A percentile compares a stretch with the other conserved stretches of the same genome.
phyloP scores from a whole-genome alignment of 2,329 filamentous ascomycete species.

The Cercospora sesami region DNA sequence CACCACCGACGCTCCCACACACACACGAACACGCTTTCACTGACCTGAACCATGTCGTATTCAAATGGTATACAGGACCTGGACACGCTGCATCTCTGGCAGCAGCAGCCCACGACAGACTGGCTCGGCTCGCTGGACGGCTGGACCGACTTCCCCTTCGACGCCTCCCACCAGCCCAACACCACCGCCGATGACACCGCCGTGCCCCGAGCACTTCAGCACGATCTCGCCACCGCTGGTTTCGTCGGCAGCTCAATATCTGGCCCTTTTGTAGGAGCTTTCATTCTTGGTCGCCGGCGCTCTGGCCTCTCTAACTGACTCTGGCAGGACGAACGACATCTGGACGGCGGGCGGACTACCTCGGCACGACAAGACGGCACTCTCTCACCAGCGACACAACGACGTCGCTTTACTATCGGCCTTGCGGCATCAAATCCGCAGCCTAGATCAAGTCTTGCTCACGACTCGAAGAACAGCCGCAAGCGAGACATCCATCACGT shows the following conservation, averaged over 20 bases:
- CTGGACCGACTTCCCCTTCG: conserved; percentile 1
- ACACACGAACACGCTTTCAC: neutral
- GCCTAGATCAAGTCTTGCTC: neutral
- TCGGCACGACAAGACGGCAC: neutral
- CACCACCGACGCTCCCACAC: neutral
- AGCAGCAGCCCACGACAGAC: neutral
- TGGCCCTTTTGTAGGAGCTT: conserved; percentile 28
- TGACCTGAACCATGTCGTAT: conserved; percentile 17
- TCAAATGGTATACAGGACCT: conserved; percentile 12
- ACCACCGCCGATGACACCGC: conserved; percentile 4
- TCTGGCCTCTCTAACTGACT: conserved; percentile 26
- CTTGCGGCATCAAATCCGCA: conserved; percentile 4
- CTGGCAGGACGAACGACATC: conserved; percentile 23
- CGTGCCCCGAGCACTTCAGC: conserved; percentile 22
- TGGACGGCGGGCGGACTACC: conserved; percentile 13
- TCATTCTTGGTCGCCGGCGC: conserved; percentile 17
- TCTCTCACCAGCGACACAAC: conserved; percentile 6
- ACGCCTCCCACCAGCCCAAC: conserved; percentile 10
- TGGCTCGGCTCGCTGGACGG: conserved; percentile 11
- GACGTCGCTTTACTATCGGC: conserved; percentile 16
- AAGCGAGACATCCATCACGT: conserved; percentile 30
- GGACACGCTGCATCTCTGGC: conserved; percentile 15
- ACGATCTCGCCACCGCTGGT: conserved; percentile 13
- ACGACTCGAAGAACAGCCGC: conserved; percentile 25
- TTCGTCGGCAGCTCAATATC: conserved; percentile 8